These are phyloP conservation scores for Microdochium bolleyi DNA, from an alignment of 2,329 filamentous ascomycete species.

Conservation along the genomic window DNA sequence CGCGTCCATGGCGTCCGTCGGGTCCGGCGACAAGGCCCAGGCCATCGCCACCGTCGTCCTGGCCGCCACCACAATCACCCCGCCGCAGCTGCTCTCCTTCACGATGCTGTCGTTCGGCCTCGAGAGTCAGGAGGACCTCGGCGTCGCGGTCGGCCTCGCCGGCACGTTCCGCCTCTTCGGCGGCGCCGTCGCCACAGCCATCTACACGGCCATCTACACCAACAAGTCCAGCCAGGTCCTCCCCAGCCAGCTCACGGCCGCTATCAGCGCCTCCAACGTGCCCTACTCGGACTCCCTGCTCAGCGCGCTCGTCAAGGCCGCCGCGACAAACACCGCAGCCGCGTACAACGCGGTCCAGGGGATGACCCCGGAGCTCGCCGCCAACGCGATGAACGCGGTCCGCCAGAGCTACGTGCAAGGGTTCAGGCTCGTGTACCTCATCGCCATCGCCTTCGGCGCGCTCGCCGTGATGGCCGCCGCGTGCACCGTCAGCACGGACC, in stretches of 20 bases:
- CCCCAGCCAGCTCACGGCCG: constrained; percentile 10
- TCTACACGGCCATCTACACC: constrained; percentile 26
- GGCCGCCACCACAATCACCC: constrained; percentile 19
- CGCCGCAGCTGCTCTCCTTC: constrained; percentile 22
- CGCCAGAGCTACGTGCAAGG: constrained; percentile 22
- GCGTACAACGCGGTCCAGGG: constrained; percentile 20
- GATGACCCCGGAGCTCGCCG: constrained; percentile 15
- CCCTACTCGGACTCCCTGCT: constrained; percentile 10
- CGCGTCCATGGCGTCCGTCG: constrained; percentile 23
- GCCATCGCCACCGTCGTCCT: constrained; percentile 24
- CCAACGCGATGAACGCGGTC: constrained; percentile 17
- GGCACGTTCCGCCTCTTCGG: constrained; percentile 26
- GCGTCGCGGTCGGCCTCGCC: constrained; percentile 26
- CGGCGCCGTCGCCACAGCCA: constrained; percentile 26
- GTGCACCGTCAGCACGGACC: constrained; percentile 19
- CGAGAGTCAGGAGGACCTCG: constrained; percentile 21
- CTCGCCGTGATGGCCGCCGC: constrained; percentile 20
- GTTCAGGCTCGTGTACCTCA: constrained; percentile 24
- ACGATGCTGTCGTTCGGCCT: constrained; percentile 25
- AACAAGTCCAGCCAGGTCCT: constrained; percentile 17
- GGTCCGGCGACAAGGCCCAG: constrained; percentile 19
- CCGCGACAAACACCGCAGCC: constrained; percentile 20
- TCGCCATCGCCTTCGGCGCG: constrained; percentile 25
- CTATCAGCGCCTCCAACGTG: constrained; percentile 10
- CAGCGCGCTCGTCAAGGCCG: constrained; percentile 15